A percentile compares a stretch with the other conserved stretches of the same genome.
phyloP scores from a whole-genome alignment of 2,329 filamentous ascomycete species.

The Ophiostoma populinum region DNA sequence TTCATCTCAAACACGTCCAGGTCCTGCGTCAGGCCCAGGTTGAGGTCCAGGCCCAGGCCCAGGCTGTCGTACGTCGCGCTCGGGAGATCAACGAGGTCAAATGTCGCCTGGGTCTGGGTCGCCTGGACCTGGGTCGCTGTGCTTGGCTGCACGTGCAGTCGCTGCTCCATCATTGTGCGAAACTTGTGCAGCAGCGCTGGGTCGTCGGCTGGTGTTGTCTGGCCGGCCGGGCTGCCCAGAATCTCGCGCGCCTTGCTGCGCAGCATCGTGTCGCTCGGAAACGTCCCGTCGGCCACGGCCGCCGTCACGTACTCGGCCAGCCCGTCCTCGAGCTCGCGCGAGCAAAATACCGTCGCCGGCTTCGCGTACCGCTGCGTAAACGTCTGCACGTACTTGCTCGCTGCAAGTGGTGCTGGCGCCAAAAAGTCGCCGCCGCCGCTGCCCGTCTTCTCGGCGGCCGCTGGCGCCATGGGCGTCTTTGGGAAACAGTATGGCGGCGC shows the following conservation, averaged over 20 bases:
- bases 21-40: conserved; percentile 16
- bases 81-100: too few relatives aligned
- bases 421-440: conserved; percentile 20
- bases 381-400: conserved; percentile 29
- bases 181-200: conserved; percentile 34
- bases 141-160: conserved; percentile 10
- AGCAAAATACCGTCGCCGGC: conserved; percentile 37
- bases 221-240: conserved; percentile 18
- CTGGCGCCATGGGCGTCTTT: conserved; percentile 20
- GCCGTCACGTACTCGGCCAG: conserved; percentile 30
- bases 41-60: conserved; percentile 13
- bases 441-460: conserved; percentile 15
- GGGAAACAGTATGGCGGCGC: conserved; percentile 36
- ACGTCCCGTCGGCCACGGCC: conserved; percentile 20
- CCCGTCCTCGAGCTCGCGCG: conserved; percentile 38
- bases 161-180: conserved; percentile 25
- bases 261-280: conserved; percentile 32
- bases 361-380: conserved; percentile 26
- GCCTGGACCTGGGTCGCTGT: too few relatives aligned
- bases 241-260: conserved; percentile 30
- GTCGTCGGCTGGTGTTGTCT: conserved; percentile 37
- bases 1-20: conserved; percentile 26
- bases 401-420: conserved; percentile 22
- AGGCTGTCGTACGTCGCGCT: not conserved
- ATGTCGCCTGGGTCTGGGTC: too few relatives aligned